phyloP scores from a whole-genome alignment of 2,329 filamentous ascomycete genomes.

The Sphaerulina populicola region DNA sequence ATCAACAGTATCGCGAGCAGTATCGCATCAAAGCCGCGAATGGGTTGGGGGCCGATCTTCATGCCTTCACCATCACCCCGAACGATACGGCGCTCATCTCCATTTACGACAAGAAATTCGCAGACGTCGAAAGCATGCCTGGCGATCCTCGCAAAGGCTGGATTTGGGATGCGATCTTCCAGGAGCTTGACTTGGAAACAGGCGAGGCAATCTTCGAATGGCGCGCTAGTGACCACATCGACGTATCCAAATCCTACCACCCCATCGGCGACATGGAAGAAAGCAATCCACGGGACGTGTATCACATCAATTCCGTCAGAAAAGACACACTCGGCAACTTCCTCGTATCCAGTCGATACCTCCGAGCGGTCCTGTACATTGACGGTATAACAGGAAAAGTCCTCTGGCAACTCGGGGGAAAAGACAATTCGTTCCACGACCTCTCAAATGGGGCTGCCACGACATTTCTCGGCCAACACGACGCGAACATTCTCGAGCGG shows the following conservation, averaged over 20 bases:
- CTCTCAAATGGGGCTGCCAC: conserved; percentile 23
- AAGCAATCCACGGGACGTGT: conserved; percentile 46
- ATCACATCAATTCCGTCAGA: conserved; percentile 51
- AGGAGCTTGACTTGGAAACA: conserved; percentile 43
- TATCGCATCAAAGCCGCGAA: conserved; percentile 35
- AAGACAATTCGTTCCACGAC: conserved; percentile 27
- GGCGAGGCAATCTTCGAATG: conserved; percentile 51
- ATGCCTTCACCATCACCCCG: conserved; percentile 37
- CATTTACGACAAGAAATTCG: conserved; percentile 29
- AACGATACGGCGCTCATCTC: conserved; percentile 38
- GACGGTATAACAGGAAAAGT: conserved; percentile 42
- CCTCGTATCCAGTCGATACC: conserved; percentile 47
- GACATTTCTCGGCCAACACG: conserved; percentile 44
- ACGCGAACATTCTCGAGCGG: conserved; percentile 38
- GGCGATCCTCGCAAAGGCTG: conserved; percentile 29
- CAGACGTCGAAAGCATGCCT: conserved; percentile 15
- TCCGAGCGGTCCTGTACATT: conserved; percentile 43
- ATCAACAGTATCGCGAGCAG: conserved; percentile 28
- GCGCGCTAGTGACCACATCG: conserved; percentile 48
- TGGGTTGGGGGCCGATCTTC: conserved; percentile 34
- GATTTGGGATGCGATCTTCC: conserved; percentile 31
- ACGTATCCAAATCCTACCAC: conserved; percentile 37
- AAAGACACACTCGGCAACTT: conserved; percentile 47
- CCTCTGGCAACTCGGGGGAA: conserved; percentile 44
- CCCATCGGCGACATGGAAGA: conserved; percentile 33